Conservation (phyloP, 2,329 filamentous ascomycete species). For the Botrytis deweyae region DNA sequence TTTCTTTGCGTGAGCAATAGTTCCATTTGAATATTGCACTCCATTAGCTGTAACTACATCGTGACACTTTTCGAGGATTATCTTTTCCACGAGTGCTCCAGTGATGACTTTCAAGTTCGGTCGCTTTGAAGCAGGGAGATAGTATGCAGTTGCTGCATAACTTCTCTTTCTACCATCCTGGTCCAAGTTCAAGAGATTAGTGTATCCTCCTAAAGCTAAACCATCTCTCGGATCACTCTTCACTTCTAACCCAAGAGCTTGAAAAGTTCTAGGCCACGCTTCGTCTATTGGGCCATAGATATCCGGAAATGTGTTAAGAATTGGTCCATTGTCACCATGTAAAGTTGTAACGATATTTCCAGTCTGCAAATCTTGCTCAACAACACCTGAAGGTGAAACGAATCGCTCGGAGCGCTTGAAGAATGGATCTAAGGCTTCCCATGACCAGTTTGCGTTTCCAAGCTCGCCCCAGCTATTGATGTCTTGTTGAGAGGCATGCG, state of each 20-base stretch:
- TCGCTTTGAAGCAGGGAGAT: constrained; percentile 21
- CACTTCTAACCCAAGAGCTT: not conserved
- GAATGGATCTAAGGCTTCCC: constrained; percentile 42
- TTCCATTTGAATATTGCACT: constrained; percentile 22
- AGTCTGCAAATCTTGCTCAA: not conserved
- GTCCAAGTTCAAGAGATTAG: constrained; percentile 49
- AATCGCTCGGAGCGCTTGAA: constrained; percentile 38
- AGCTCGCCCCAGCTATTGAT: constrained; percentile 43
- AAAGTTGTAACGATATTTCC: constrained; percentile 50
- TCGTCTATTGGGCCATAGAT: not conserved
- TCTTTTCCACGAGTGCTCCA: constrained; percentile 77
- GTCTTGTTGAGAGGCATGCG: constrained; percentile 32
- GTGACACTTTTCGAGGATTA: constrained; percentile 41
- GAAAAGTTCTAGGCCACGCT: not conserved
- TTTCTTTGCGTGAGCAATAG: constrained; percentile 29
- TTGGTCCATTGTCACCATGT: constrained; percentile 33
- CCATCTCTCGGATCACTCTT: constrained; percentile 11
- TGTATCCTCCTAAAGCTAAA: not conserved
- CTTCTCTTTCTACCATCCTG: constrained; percentile 22
- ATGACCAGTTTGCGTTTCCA: constrained; percentile 23
- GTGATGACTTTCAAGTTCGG: constrained; percentile 77
- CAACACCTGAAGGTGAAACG: constrained; percentile 1
- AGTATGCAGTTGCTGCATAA: constrained; percentile 31
- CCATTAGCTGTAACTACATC: not conserved
- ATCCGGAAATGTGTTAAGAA: not conserved